phyloP scores from a whole-genome alignment of 2,329 filamentous ascomycete genomes.

The Alternaria tenuissima region DNA sequence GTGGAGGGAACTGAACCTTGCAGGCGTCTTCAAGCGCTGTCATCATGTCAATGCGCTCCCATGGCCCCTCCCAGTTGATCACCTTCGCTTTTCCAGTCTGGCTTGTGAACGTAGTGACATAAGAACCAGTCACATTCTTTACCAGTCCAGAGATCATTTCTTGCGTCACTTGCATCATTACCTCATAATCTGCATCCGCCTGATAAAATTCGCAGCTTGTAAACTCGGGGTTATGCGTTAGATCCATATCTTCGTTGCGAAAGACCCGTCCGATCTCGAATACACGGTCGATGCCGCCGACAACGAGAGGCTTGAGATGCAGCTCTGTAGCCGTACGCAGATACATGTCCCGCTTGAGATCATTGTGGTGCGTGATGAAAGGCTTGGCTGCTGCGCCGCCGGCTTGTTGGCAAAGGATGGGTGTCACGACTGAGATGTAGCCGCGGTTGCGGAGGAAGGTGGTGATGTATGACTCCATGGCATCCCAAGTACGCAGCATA shows the following conservation, averaged over 20 bases:
- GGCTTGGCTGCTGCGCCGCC: conserved; percentile 95
- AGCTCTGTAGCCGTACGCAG: conserved; percentile 95
- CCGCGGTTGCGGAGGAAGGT: conserved; percentile 85
- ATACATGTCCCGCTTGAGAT: conserved; percentile 91
- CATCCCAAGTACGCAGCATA: conserved; percentile 82
- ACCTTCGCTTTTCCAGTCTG: conserved; percentile 85
- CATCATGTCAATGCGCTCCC: conserved; percentile 96
- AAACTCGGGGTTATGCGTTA: conserved; percentile 98
- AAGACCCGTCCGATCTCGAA: conserved; percentile 97
- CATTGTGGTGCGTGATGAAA: conserved; percentile 96
- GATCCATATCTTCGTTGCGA: conserved; percentile 88
- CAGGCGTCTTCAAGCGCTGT: conserved; percentile 86
- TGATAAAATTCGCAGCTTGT: conserved; percentile 97
- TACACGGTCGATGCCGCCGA: conserved; percentile 91
- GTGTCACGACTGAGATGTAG: conserved; percentile 92
- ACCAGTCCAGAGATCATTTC: conserved; percentile 90
- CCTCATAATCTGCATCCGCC: conserved; percentile 73
- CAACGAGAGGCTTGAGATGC: conserved; percentile 94
- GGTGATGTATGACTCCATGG: conserved; percentile 88
- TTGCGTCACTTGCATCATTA: conserved; percentile 90
- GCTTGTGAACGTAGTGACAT: conserved; percentile 85
- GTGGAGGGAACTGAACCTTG: conserved; percentile 92
- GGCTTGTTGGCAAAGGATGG: conserved; percentile 95
- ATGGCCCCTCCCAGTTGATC: conserved; percentile 96
- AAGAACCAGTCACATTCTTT: conserved; percentile 84